A percentile compares a stretch with the other conserved stretches of the same genome.
These are phyloP conservation scores for Lecanosticta acicola DNA, from an alignment of 2,329 filamentous ascomycete species.

Conservation along the genomic window DNA sequence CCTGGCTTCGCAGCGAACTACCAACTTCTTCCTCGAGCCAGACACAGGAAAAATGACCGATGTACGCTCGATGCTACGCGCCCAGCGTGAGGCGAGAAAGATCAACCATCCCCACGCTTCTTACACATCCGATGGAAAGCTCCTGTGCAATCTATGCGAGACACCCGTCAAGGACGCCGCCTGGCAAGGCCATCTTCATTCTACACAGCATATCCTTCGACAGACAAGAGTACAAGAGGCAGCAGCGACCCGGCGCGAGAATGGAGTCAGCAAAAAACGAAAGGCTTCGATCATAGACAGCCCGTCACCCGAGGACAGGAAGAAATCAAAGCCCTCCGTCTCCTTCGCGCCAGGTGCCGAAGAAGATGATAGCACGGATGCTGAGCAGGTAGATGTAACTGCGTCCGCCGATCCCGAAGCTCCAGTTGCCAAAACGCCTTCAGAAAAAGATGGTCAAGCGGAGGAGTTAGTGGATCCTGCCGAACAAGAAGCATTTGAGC, in stretches of 20 bases:
- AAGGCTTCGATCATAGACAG: constrained; percentile 38
- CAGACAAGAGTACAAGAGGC: constrained; percentile 23
- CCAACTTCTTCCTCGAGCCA: neutral
- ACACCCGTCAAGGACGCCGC: constrained; percentile 60
- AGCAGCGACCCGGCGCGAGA: constrained; percentile 28
- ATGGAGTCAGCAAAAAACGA: constrained; percentile 46
- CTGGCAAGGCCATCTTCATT: constrained; percentile 60
- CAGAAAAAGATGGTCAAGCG: neutral
- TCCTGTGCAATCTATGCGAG: constrained; percentile 63
- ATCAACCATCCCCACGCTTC: constrained; percentile 64
- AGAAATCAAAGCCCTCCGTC: constrained; percentile 18
- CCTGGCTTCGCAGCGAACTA: neutral
- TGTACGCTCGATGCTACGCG: constrained; percentile 71
- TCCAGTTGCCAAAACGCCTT: neutral
- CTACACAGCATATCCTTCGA: constrained; percentile 42
- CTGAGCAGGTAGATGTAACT: neutral
- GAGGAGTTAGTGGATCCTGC: constrained; percentile 13
- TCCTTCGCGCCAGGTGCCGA: constrained; percentile 6
- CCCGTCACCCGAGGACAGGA: constrained; percentile 14
- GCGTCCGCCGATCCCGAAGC: neutral
- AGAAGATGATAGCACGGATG: constrained; percentile 26
- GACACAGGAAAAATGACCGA: constrained; percentile 58
- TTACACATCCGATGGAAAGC: constrained; percentile 62
- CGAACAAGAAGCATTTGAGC: constrained; percentile 69
- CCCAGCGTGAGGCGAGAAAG: constrained; percentile 67